phyloP scores from a whole-genome alignment of 345 rosid genomes.

The Xanthoceras sorbifolium region DNA sequence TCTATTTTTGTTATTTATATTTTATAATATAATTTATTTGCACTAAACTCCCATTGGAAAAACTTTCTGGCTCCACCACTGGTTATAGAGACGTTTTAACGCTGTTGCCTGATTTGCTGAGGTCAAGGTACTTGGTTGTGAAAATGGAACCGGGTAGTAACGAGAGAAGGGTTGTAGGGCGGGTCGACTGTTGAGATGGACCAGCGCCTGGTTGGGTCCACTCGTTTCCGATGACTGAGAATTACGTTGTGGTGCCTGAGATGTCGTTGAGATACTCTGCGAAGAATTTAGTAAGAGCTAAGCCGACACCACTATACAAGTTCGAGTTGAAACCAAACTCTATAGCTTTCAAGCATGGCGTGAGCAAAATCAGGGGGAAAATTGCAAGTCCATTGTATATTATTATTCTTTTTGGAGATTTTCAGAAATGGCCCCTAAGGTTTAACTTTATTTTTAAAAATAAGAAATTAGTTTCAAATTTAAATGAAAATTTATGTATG shows the following conservation, averaged over 20 bases:
- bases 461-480: too few relatives aligned
- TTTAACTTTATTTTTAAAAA: too few relatives aligned
- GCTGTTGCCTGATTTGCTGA: constrained; percentile 73
- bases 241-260: constrained; percentile 84
- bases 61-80: too few relatives aligned
- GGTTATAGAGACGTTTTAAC: constrained; percentile 78
- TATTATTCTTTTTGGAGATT: neutral
- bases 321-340: constrained; percentile 86
- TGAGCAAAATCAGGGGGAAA: constrained; percentile 85
- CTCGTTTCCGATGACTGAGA: constrained; percentile 88
- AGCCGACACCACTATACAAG: constrained; percentile 91
- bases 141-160: constrained; percentile 76
- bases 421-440: neutral
- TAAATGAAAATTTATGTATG: too few relatives aligned
- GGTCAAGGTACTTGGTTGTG: constrained; percentile 77
- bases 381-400: constrained; percentile 43
- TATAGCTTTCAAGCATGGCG: constrained; percentile 69
- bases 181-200: constrained; percentile 75
- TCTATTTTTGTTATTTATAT: too few relatives aligned
- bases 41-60: too few relatives aligned
- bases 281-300: constrained; percentile 70
- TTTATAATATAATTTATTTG: too few relatives aligned
- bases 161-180: constrained; percentile 79
- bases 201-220: constrained; percentile 97
- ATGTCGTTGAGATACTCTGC: constrained; percentile 90